Evolutionary conservation across 345 rosid genomes (phyloP).

Genomic region (Eucalyptus virginea): DNA sequence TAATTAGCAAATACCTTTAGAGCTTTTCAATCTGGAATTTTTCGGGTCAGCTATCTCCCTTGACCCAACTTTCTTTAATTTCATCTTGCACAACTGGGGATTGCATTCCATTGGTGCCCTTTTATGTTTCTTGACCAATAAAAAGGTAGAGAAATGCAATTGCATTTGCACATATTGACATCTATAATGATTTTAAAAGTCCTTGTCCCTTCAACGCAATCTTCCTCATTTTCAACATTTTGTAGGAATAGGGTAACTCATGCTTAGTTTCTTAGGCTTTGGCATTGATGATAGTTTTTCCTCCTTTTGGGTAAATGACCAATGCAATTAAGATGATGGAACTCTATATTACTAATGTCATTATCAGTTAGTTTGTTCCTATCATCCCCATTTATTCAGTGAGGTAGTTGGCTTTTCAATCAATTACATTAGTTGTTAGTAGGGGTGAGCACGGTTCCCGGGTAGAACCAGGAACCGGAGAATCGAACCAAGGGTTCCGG

Average conservation of each 20-base stretch:
- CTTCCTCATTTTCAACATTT: neutral
- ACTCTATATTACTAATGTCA: neutral
- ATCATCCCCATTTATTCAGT: neutral
- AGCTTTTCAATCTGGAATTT: neutral
- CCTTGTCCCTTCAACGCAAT: neutral
- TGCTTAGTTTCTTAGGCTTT: neutral
- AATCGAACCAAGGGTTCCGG: too few relatives aligned
- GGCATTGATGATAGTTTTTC: neutral
- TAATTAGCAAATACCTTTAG: neutral
- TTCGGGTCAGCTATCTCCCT: neutral
- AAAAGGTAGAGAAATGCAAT: neutral
- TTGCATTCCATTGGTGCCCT: neutral
- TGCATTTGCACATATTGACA: neutral
- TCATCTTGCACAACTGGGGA: neutral
- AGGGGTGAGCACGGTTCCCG: too few relatives aligned
- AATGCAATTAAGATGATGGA: neutral
- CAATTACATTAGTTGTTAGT: too few relatives aligned
- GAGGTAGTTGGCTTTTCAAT: neutral
- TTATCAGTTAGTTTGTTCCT: neutral
- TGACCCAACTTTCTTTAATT: neutral
- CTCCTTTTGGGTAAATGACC: neutral
- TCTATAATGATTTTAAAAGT: too few relatives aligned
- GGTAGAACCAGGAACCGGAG: too few relatives aligned
- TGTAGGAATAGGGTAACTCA: neutral
- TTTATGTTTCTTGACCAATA: neutral